Conservation (phyloP, 2,329 filamentous ascomycete species). For the Colletotrichum tropicicola region DNA sequence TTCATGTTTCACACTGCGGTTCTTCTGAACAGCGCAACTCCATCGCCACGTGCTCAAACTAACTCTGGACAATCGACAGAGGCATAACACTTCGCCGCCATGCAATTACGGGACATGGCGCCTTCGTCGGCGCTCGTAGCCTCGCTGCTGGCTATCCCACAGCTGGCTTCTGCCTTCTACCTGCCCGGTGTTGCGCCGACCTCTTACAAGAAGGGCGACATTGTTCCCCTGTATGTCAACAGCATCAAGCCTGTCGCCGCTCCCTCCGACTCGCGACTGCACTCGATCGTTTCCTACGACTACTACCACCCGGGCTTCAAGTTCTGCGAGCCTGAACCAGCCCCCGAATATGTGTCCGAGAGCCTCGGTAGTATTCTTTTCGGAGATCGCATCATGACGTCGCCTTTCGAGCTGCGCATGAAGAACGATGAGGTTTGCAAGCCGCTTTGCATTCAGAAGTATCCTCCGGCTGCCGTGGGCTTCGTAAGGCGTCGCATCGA, state of each 20-base stretch:
- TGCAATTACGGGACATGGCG: slow-evolving; percentile 57
- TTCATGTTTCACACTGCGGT: slow-evolving; percentile 9
- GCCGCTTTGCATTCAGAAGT: slow-evolving; percentile 74
- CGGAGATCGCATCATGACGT: slow-evolving; percentile 97
- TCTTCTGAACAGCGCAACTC: background rate
- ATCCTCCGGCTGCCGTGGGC: slow-evolving; percentile 70
- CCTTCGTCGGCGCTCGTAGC: slow-evolving; percentile 59
- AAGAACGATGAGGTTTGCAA: slow-evolving; percentile 88
- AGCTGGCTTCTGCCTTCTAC: slow-evolving; percentile 81
- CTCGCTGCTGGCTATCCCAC: slow-evolving; percentile 59
- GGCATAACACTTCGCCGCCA: slow-evolving; percentile 35
- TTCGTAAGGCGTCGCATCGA: slow-evolving; percentile 87
- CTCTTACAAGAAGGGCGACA: slow-evolving; percentile 83
- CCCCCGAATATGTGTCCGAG: slow-evolving; percentile 83
- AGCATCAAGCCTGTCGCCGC: slow-evolving; percentile 87
- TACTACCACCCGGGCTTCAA: slow-evolving; percentile 91
- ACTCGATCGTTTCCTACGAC: slow-evolving; percentile 94
- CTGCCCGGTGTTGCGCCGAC: slow-evolving; percentile 95
- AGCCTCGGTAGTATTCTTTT: slow-evolving; percentile 96
- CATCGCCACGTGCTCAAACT: background rate
- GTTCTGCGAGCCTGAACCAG: slow-evolving; percentile 84
- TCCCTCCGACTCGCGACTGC: slow-evolving; percentile 79
- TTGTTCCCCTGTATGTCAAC: slow-evolving; percentile 91
- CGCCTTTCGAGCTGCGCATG: slow-evolving; percentile 91
- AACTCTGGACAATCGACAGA: background rate